A percentile compares a stretch with the other conserved stretches of the same genome.
These are phyloP conservation scores for Thraustochytrium sp. DNA, from an alignment of 352 stramenopile genomes.

Conservation along the genomic window DNA sequence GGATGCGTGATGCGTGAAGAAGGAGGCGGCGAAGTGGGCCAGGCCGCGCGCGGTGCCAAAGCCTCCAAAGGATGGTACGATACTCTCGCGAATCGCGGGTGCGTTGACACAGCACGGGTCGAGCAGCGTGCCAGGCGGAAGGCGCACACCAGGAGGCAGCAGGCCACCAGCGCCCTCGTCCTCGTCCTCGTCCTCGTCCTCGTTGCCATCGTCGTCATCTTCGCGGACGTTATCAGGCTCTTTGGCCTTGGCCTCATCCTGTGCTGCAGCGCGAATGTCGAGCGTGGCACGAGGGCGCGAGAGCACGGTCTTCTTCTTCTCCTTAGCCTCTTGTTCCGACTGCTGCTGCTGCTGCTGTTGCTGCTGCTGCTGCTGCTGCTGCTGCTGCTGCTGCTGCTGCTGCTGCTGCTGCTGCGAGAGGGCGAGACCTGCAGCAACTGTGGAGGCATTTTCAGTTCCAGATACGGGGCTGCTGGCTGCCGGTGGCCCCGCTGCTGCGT, in stretches of 20 bases:
- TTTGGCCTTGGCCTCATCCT: no score
- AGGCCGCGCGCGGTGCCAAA: slow-evolving; percentile 24
- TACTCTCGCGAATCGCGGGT: background rate
- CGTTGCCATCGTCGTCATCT: background rate
- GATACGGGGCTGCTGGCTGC: no score
- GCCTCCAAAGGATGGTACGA: slow-evolving; percentile 8
- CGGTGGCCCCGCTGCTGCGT: background rate
- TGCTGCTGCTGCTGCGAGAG: no score
- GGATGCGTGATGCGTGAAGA: background rate
- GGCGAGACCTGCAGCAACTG: no score
- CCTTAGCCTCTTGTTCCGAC: no score
- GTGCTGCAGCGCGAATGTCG: no score
- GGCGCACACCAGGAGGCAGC: background rate
- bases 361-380: no score
- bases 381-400: no score
- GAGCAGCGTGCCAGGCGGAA: background rate
- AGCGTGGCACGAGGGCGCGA: no score
- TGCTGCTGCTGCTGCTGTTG: no score
- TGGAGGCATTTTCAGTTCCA: no score
- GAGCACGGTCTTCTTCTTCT: no score
- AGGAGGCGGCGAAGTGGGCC: background rate
- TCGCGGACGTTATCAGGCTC: background rate
- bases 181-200: background rate
- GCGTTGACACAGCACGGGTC: slow-evolving; percentile 32
- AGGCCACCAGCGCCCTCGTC: background rate